phyloP scores from a whole-genome alignment of 352 stramenopile genomes.

The Pythium angustatum region DNA sequence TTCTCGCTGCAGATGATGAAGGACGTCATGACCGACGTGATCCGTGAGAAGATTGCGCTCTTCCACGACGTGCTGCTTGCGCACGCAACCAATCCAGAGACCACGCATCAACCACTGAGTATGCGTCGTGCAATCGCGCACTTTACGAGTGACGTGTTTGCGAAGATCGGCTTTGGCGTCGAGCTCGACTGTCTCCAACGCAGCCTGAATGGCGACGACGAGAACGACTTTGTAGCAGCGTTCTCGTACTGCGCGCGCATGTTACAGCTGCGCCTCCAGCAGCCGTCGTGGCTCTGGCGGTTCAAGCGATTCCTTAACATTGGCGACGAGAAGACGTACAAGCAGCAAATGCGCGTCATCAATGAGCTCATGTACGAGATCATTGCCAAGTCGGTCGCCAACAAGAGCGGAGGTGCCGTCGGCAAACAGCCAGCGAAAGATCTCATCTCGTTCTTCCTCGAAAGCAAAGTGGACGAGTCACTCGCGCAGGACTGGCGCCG shows the following conservation, averaged over 20 bases:
- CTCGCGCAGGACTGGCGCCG: constrained; percentile 14
- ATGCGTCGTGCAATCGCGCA: constrained; percentile 22
- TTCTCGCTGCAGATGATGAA: constrained; percentile 64
- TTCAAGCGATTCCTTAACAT: constrained; percentile 41
- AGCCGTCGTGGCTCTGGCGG: constrained; percentile 39
- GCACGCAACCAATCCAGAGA: constrained; percentile 4
- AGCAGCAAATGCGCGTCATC: constrained; percentile 41
- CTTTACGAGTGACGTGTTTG: constrained; percentile 60
- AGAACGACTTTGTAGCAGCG: constrained; percentile 25
- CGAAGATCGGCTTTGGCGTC: constrained; percentile 62
- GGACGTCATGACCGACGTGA: constrained; percentile 36
- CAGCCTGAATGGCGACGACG: constrained; percentile 14
- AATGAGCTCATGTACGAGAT: constrained; percentile 50
- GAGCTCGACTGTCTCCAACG: constrained; percentile 42
- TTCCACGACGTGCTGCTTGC: constrained; percentile 15
- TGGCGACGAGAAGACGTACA: constrained; percentile 42
- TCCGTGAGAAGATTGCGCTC: constrained; percentile 25
- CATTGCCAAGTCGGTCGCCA: constrained; percentile 49
- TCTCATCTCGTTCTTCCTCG: constrained; percentile 38
- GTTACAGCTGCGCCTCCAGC: constrained; percentile 32
- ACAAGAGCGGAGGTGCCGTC: constrained; percentile 12
- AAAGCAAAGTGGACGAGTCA: constrained; percentile 37
- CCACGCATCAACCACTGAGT: constrained; percentile 7
- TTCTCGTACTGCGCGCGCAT: constrained; percentile 21
- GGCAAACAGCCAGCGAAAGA: constrained; percentile 18